Evolutionary conservation across 768 basidiomycete genomes (phyloP).

Genomic region (Hericium coralloides): DNA sequence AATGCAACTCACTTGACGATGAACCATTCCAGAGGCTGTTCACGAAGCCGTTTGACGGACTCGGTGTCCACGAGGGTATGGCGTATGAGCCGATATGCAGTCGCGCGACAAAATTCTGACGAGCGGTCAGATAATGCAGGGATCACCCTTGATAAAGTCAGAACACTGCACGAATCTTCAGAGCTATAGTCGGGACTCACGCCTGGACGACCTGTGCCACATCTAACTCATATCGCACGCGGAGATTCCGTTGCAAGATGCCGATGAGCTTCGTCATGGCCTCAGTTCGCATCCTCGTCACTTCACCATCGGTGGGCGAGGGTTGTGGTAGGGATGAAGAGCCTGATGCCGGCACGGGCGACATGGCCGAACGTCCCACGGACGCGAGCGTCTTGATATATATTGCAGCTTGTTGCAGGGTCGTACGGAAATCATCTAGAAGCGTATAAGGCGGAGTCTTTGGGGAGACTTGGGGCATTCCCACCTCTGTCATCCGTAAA

Average conservation of each 20-base stretch:
- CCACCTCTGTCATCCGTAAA: constrained; percentile 13
- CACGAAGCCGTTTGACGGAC: constrained; percentile 56
- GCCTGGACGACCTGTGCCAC: constrained; percentile 61
- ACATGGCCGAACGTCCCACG: constrained; percentile 29
- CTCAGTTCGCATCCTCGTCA: constrained; percentile 49
- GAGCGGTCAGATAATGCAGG: constrained; percentile 70
- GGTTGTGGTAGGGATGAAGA: constrained; percentile 31
- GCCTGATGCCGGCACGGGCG: constrained; percentile 23
- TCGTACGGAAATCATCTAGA: constrained; percentile 66
- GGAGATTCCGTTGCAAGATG: constrained; percentile 58
- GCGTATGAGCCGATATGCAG: constrained; percentile 77
- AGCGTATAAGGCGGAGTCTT: not conserved
- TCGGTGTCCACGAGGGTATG: constrained; percentile 65
- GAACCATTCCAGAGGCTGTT: constrained; percentile 76
- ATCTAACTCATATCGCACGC: constrained; percentile 70
- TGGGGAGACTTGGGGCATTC: too few relatives aligned
- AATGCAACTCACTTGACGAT: constrained; percentile 58
- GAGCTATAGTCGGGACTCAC: constrained; percentile 37
- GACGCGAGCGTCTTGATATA: constrained; percentile 49
- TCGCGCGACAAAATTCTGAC: constrained; percentile 66
- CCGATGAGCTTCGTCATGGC: constrained; percentile 55
- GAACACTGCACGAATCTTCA: not conserved
- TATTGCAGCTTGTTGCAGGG: constrained; percentile 52
- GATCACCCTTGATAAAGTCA: constrained; percentile 46
- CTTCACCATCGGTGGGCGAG: constrained; percentile 24